Evolutionary conservation across 129 eudicot genomes (phyloP).

Genomic region (Saussurea involucrata): DNA sequence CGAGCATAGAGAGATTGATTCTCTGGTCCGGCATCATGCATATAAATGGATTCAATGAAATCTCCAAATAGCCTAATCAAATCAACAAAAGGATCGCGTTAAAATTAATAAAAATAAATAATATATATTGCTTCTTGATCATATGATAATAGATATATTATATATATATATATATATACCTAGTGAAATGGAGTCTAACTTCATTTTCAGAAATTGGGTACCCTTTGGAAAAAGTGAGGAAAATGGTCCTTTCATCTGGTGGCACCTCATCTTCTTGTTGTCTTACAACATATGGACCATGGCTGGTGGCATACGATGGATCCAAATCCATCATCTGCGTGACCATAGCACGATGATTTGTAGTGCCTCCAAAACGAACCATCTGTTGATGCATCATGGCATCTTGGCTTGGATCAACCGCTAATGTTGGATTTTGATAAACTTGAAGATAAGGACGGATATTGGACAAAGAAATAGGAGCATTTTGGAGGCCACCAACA

Average conservation of each 20-base stretch:
- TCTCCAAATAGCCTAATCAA: slow-evolving; percentile 40
- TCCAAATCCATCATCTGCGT: background rate
- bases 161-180: slow-evolving; percentile 18
- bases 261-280: slow-evolving; percentile 20
- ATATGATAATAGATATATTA: background rate
- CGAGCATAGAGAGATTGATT: slow-evolving; percentile 40
- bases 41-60: slow-evolving; percentile 34
- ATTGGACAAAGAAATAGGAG: background rate
- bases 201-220: slow-evolving; percentile 44
- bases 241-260: slow-evolving; percentile 51
- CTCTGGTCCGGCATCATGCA: slow-evolving; percentile 32
- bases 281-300: background rate
- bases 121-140: background rate
- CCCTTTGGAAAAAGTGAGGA: slow-evolving; percentile 58
- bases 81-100: background rate
- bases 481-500: slow-evolving; percentile 4
- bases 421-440: background rate
- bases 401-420: background rate
- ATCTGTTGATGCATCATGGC: background rate
- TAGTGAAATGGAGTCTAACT: slow-evolving; percentile 41
- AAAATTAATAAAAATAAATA: background rate
- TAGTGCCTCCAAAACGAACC: slow-evolving; percentile 5
- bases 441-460: background rate
- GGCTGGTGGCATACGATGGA: background rate
- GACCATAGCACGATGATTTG: background rate